Conservation (phyloP, 148 eudicot species). For the Rhododendron molle region DNA sequence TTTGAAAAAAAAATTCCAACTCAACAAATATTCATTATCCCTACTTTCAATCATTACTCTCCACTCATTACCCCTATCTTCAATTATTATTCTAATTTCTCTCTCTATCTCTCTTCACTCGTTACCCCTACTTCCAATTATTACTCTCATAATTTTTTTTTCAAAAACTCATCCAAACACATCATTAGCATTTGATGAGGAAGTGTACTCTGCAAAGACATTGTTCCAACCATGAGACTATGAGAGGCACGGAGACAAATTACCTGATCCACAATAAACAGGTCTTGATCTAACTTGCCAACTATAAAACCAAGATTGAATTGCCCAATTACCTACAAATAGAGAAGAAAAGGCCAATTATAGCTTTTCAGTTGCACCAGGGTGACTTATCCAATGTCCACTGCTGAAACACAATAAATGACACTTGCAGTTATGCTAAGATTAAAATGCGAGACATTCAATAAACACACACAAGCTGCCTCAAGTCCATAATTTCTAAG, state of each 20-base stretch:
- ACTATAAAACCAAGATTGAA: conserved; percentile 95
- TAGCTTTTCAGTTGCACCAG: background rate
- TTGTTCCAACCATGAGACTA: conserved; percentile 1
- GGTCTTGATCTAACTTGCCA: conserved; percentile 79
- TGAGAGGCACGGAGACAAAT: background rate
- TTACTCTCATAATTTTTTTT: no score
- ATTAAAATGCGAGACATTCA: background rate
- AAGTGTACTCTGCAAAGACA: background rate
- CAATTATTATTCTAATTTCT: no score
- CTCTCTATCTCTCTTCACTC: no score
- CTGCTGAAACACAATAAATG: background rate
- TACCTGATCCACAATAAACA: conserved; percentile 98
- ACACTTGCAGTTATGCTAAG: background rate
- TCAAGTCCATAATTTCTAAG: background rate
- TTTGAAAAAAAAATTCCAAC: no score
- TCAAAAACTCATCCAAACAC: no score
- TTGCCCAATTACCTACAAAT: conserved; percentile 75
- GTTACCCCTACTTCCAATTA: no score
- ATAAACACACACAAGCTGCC: background rate
- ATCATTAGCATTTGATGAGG: background rate
- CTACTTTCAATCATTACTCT: no score
- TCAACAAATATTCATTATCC: no score
- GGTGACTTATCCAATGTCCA: background rate
- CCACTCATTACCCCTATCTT: no score
- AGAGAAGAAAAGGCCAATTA: background rate